Conservation (phyloP, 148 eudicot species). For the Drosera capensis region DNA sequence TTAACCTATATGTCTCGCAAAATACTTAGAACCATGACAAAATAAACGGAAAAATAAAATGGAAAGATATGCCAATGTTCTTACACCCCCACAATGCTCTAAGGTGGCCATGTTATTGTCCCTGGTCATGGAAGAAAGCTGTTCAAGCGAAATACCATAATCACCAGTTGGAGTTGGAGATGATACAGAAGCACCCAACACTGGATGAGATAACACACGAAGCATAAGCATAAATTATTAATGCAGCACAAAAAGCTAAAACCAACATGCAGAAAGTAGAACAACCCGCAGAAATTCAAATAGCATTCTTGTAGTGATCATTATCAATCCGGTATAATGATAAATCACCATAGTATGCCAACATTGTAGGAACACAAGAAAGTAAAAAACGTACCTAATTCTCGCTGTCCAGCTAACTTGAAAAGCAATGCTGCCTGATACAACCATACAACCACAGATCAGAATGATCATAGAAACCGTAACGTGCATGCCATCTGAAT, state of each 20-base stretch:
- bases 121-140: conserved; percentile 67
- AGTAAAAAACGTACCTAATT: conserved; percentile 36
- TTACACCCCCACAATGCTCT: conserved; percentile 74
- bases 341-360: neutral
- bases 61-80: conserved; percentile 7
- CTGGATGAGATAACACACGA: conserved; percentile 10
- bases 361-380: neutral
- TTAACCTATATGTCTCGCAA: conserved; percentile 40
- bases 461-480: neutral
- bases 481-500: no score
- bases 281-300: neutral
- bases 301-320: neutral
- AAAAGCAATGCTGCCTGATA: conserved; percentile 87
- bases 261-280: neutral
- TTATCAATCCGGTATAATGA: neutral
- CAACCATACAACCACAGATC: conserved; percentile 3
- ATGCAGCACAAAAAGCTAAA: conserved; percentile 1
- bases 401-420: conserved; percentile 82
- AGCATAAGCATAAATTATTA: neutral
- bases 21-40: neutral
- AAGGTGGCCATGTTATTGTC: conserved; percentile 47
- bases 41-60: neutral
- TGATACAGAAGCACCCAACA: conserved; percentile 24
- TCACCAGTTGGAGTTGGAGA: conserved; percentile 44
- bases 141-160: conserved; percentile 57